Conservation (phyloP, 352 stramenopile species). For the Phytophthora pinifolia region DNA sequence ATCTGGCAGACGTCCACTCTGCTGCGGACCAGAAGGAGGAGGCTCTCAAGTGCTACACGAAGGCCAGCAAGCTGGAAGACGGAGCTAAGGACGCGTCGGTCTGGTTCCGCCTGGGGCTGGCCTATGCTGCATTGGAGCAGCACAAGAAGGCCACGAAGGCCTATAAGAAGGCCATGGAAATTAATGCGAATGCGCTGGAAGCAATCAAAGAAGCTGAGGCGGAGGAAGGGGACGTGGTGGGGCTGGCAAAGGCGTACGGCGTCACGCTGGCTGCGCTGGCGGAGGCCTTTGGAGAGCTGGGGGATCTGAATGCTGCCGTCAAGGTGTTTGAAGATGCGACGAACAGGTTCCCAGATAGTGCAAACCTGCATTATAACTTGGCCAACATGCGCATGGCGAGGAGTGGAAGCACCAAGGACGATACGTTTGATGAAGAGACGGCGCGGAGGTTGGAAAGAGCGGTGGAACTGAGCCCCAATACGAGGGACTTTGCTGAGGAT, state of each 20-base stretch:
- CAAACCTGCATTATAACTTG: conserved; percentile 72
- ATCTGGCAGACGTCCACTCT: conserved; percentile 50
- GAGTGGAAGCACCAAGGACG: conserved; percentile 20
- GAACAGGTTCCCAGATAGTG: conserved; percentile 35
- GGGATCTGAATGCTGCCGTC: conserved; percentile 51
- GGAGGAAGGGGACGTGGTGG: conserved; percentile 15
- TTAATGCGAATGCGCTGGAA: conserved; percentile 28
- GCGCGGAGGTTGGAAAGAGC: conserved; percentile 41
- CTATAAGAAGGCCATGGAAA: conserved; percentile 37
- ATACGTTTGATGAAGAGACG: conserved; percentile 28
- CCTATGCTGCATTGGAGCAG: conserved; percentile 37
- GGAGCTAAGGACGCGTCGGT: conserved; percentile 43
- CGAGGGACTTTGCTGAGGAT: conserved; percentile 52
- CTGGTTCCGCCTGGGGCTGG: conserved; percentile 55
- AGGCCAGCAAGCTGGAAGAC: conserved; percentile 34
- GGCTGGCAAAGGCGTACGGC: conserved; percentile 43
- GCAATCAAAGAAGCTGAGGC: conserved; percentile 10
- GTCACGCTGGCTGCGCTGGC: conserved; percentile 58
- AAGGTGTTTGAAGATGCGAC: conserved; percentile 48
- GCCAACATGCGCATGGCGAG: conserved; percentile 65
- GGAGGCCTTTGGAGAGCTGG: conserved; percentile 52
- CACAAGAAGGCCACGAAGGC: conserved; percentile 34
- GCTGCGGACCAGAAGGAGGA: conserved; percentile 31
- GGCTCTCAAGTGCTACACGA: conserved; percentile 40
- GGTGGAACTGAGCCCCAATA: conserved; percentile 42